Base-by-base conservation (phyloP, 352 stramenopile genomes). In the Aphanomyces astaci region DNA sequence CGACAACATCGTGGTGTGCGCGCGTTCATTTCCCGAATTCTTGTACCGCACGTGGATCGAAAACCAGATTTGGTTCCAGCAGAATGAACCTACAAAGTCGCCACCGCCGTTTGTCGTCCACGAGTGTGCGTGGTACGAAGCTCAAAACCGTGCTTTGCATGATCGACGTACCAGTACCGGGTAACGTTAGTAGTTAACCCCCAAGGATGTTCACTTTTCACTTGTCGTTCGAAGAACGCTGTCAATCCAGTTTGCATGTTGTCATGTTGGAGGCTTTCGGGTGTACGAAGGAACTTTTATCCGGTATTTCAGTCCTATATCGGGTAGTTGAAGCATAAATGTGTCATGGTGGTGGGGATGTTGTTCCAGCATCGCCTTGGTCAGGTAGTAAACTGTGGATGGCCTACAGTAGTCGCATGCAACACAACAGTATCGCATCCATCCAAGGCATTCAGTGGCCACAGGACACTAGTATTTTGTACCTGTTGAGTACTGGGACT, bases 11-110 rank as follows among this genome's bases (percentile, higher is more conserved):
- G 36, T 54, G 4, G 22, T 53, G 32, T 54, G 56, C 39, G 56
- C 56, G 3, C n/a, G 9, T n/a, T 53, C 56, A 3, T 51, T 65
- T 28, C 31, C 36, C 3, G 56, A 65, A 24, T 65, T 65, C 25
- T 11, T 65, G 22, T 53, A 65, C 33, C 56, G 56, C 2, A 53
- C 39, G 3, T 65, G 56, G 56, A n/a, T 65, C 15, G 56, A 65
- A 28, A 65, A 65, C 56, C 56, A 65, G 17, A 65, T 65, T 39
- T 65, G 56, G 56, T 65, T 40, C 24, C 36, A 53, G n/a, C 36
- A 36, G 25, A 59, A 59, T 25, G 51, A 59, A 40, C 13, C 13
- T 25, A 13, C 13, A 1, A 39, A n/a, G 25, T 22, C 24, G 7
- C 22, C 30, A 10, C 19, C 25, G 25, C 11, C 51, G 51, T 59